Conservation (phyloP, 345 rosid species). For the Salix arbutifolia region DNA sequence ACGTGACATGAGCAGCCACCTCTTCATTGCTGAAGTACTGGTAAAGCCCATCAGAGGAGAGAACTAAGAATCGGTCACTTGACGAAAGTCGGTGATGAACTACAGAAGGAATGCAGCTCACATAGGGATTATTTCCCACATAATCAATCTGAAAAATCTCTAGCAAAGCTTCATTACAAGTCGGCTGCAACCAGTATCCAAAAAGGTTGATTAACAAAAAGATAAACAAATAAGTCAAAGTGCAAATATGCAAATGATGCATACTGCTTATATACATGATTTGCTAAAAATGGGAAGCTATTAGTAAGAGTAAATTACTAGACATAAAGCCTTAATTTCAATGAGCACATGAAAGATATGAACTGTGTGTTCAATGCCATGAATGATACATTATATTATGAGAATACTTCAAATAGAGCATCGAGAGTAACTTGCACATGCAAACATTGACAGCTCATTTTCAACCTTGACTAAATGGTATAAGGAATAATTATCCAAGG, state of each 20-base stretch:
- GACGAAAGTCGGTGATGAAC: constrained; percentile 84
- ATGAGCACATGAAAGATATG: neutral
- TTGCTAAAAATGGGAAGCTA: neutral
- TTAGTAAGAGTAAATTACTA: neutral
- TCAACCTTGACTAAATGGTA: neutral
- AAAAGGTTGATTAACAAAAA: constrained; percentile 5
- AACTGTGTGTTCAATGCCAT: neutral
- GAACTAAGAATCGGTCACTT: constrained; percentile 78
- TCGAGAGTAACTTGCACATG: too few species aligned
- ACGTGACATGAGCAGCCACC: constrained; percentile 89
- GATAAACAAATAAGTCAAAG: constrained; percentile 5
- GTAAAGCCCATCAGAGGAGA: constrained; percentile 90
- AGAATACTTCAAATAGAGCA: neutral
- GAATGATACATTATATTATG: neutral
- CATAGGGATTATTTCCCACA: constrained; percentile 67
- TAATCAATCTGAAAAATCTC: constrained; percentile 72
- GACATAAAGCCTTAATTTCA: neutral
- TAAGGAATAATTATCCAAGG: neutral
- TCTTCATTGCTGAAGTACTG: constrained; percentile 95
- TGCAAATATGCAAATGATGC: neutral
- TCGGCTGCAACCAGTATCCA: constrained; percentile 53
- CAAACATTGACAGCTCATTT: neutral
- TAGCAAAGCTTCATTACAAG: constrained; percentile 78
- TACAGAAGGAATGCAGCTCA: constrained; percentile 72
- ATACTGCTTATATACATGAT: neutral